Base-by-base conservation (phyloP, 805 yeast genomes). In the Spathaspora sp. region DNA sequence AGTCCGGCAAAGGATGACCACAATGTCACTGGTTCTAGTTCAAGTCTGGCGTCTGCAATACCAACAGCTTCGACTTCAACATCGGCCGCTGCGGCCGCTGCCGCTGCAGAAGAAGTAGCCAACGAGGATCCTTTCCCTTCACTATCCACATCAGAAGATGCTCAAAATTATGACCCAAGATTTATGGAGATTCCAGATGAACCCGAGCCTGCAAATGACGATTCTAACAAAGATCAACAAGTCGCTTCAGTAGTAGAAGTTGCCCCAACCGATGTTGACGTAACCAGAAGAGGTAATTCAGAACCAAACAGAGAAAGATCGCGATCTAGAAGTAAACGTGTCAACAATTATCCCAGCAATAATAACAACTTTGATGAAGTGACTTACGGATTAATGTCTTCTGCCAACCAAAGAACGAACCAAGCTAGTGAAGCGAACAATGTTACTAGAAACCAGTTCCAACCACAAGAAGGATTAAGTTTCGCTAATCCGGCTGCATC, bases 391-490 rank as follows among this genome's bases (percentile, higher is more conserved):
- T 29, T 45, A 20, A 31, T 45, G n/a, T 16, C 23, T 4, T 12
- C 20, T n/a, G 23, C 38, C 3, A 11, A 12, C 11, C 45, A 16
- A 23, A 26, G 31, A 47, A n/a, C 32, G 14, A 29, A 3, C 8
- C 32, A 29, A 29, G 14, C 42, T 12, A 23, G 11, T 17, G 39
- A 10, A 5, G 20, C 17, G 32, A 52, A 47, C 44, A 28, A 42
- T 35, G 39, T 18, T 6, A 45, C 59, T 6, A 58, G 61, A 12
- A 58, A 59, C 51, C 68, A 63, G 35, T 65, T 64, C 54, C 59
- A 59, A 29, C 67, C 67, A 2, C 65, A 63, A 20, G 63, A 61
- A 52, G 65, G 66, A 18, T 57, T 65, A 23, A 62, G 55, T 50
- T 65, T 64, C 44, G 47, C 60, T n/a, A 53, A 56, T 26, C 57